Evolutionary conservation across 2,329 filamentous ascomycete genomes (phyloP).

Genomic region (Pseudogymnoascus sp.): DNA sequence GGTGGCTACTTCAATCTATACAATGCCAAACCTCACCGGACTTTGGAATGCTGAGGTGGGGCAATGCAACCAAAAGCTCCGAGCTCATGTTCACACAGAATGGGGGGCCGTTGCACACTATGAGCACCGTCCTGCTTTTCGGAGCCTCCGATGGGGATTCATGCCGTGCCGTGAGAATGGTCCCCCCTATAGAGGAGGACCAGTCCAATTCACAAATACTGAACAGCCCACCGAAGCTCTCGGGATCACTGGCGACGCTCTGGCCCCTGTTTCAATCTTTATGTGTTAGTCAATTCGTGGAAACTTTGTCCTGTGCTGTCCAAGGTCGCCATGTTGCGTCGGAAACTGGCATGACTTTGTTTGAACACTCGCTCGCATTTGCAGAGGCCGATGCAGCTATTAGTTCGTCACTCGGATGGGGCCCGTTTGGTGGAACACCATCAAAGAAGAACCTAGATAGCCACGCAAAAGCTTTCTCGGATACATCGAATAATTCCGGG

Average conservation of each 20-base stretch:
- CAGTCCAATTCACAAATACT: slow-evolving; percentile 32
- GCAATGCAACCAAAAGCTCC: slow-evolving; percentile 53
- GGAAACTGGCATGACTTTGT: slow-evolving; percentile 92
- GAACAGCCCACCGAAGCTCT: slow-evolving; percentile 12
- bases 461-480: neutral
- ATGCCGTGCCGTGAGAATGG: slow-evolving; percentile 69
- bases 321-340: slow-evolving; percentile 72
- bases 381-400: slow-evolving; percentile 89
- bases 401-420: slow-evolving; percentile 67
- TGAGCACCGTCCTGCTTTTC: slow-evolving; percentile 64
- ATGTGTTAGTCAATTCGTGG: slow-evolving; percentile 73
- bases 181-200: slow-evolving; percentile 38
- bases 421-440: slow-evolving; percentile 36
- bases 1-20: slow-evolving; percentile 68
- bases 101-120: slow-evolving; percentile 59
- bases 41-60: slow-evolving; percentile 62
- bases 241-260: slow-evolving; percentile 66
- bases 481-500: slow-evolving; percentile 18
- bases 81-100: slow-evolving; percentile 62
- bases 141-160: slow-evolving; percentile 66
- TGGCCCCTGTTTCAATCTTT: slow-evolving; percentile 67
- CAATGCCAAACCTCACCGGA: slow-evolving; percentile 81
- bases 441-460: slow-evolving; percentile 8
- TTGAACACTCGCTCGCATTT: slow-evolving; percentile 92
- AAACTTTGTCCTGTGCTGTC: slow-evolving; percentile 78